These are phyloP conservation scores for Suhomyces bokatorum DNA, from an alignment of 1,139 yeast species.

Conservation along the genomic window DNA sequence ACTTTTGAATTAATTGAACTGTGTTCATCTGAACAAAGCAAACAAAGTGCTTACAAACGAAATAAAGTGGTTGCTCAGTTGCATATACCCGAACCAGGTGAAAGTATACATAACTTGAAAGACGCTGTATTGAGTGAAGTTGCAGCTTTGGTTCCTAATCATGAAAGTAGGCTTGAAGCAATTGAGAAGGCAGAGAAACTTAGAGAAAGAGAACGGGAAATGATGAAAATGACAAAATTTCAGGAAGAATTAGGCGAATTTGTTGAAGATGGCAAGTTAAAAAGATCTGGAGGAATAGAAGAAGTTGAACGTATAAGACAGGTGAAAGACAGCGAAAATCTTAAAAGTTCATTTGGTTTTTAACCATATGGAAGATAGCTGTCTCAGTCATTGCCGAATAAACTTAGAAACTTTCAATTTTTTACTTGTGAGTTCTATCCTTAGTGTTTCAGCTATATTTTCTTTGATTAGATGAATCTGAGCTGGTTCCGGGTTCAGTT, in stretches of 20 bases:
- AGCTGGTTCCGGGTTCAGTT: neutral
- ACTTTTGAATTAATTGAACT: constrained; percentile 80
- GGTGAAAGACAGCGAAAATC: constrained; percentile 66
- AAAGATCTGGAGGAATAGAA: constrained; percentile 84
- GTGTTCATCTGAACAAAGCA: constrained; percentile 75
- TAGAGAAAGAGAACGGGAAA: constrained; percentile 68
- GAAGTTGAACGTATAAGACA: constrained; percentile 74
- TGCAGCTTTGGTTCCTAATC: constrained; percentile 76
- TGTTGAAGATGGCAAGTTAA: constrained; percentile 73
- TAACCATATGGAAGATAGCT: neutral
- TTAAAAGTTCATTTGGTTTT: constrained; percentile 47
- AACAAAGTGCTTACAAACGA: constrained; percentile 31
- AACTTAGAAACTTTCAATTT: too few relatives aligned
- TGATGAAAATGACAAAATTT: constrained; percentile 61
- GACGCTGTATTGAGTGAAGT: constrained; percentile 84
- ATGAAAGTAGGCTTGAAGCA: constrained; percentile 81
- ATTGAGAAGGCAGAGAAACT: constrained; percentile 82
- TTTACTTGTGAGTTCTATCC: neutral
- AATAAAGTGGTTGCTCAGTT: constrained; percentile 42
- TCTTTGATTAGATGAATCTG: neutral
- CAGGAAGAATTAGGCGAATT: constrained; percentile 86
- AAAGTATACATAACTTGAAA: constrained; percentile 62
- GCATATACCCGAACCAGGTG: constrained; percentile 65
- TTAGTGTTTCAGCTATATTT: neutral
- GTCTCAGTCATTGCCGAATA: neutral